Conservation (phyloP, 805 yeast species). For the Ogataea kodamae region DNA sequence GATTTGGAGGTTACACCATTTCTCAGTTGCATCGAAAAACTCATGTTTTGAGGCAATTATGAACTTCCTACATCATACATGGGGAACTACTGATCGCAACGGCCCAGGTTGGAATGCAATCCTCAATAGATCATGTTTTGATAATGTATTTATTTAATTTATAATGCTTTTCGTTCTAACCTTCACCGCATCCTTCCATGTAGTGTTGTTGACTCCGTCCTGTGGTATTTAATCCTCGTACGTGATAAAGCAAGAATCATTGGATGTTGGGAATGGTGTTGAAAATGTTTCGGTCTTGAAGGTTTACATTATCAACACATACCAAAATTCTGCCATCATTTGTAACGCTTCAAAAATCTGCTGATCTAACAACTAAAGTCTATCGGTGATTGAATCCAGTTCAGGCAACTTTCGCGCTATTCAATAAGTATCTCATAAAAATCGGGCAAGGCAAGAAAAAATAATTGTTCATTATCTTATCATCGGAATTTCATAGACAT, state of each 20-base stretch:
- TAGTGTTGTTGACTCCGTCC: no score
- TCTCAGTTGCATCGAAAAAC: slow-evolving; percentile 10
- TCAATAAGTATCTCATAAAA: neutral
- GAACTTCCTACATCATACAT: slow-evolving; percentile 12
- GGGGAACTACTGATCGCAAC: slow-evolving; percentile 12
- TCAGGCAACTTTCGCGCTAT: no score
- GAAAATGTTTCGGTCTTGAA: no score
- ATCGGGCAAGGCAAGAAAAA: neutral
- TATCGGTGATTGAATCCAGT: no score
- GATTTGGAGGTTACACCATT: slow-evolving; percentile 10
- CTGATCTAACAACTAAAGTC: no score
- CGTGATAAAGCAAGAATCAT: no score
- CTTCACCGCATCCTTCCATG: neutral
- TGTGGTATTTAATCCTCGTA: no score
- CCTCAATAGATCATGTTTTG: slow-evolving; percentile 2
- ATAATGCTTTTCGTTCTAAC: neutral
- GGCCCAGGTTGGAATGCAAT: slow-evolving; percentile 5
- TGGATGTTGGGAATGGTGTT: no score
- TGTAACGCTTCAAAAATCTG: no score
- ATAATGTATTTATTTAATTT: slow-evolving; percentile 3
- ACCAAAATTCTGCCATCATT: no score
- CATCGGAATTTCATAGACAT: neutral
- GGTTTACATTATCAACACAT: no score
- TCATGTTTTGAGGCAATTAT: slow-evolving; percentile 11
- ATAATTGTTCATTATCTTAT: neutral